Percentiles rank a stretch among this genome's conserved stretches.
phyloP scores from a whole-genome alignment of 495 filamentous ascomycete species.

The Talaromyces ruber region DNA sequence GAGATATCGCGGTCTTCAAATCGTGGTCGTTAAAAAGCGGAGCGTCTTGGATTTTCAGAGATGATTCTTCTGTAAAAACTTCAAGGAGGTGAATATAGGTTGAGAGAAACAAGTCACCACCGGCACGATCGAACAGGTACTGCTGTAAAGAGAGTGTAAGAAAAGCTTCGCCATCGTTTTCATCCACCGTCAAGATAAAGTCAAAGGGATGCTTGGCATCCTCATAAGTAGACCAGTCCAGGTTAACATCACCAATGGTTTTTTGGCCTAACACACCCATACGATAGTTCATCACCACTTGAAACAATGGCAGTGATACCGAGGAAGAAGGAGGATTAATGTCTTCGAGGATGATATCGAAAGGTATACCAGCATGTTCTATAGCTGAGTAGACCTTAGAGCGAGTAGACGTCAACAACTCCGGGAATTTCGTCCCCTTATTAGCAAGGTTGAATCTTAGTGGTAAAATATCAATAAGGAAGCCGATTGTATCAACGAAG shows the following conservation, averaged over 20 bases:
- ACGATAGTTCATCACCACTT: slow-evolving; percentile 32
- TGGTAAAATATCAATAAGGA: slow-evolving; percentile 40
- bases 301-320: slow-evolving; percentile 28
- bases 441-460: slow-evolving; percentile 31
- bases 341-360: slow-evolving; percentile 34
- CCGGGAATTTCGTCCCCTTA: slow-evolving; percentile 4
- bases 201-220: slow-evolving; percentile 17
- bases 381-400: slow-evolving; percentile 18
- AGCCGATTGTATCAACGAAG: slow-evolving; percentile 20
- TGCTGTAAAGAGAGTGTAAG: slow-evolving; percentile 10
- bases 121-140: slow-evolving; percentile 14
- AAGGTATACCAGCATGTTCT: slow-evolving; percentile 28
- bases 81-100: slow-evolving; percentile 21
- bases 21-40: slow-evolving; percentile 7
- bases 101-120: slow-evolving; percentile 17
- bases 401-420: slow-evolving; percentile 10
- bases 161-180: not conserved
- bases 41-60: not conserved
- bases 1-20: not conserved
- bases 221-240: slow-evolving; percentile 9
- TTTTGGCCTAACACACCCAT: slow-evolving; percentile 10
- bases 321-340: slow-evolving; percentile 19
- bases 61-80: slow-evolving; percentile 12
- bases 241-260: slow-evolving; percentile 15
- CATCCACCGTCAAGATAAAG: slow-evolving; percentile 15